A percentile compares a stretch with the other conserved stretches of the same genome.
These are phyloP conservation scores for Yarrowia keelungensis DNA, from an alignment of 805 yeast species.

Conservation along the genomic window DNA sequence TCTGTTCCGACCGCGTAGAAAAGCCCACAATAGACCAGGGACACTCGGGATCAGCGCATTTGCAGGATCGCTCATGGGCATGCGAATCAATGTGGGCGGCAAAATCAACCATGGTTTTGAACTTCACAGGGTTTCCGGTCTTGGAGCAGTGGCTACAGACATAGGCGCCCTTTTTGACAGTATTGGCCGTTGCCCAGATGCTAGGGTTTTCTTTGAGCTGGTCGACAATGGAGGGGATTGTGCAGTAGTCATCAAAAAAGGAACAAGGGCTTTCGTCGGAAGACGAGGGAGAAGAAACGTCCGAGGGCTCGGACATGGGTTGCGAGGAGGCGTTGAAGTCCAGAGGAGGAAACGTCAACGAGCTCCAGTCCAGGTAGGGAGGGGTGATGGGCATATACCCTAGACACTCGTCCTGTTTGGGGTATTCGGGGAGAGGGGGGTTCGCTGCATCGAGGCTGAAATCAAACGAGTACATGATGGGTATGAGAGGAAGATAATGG, in stretches of 20 bases:
- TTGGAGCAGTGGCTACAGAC: slow-evolving; percentile 29
- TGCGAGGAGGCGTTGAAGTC: neutral
- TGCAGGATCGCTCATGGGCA: slow-evolving; percentile 21
- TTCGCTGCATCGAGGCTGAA: neutral
- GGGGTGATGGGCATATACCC: slow-evolving; percentile 16
- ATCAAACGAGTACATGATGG: slow-evolving; percentile 13
- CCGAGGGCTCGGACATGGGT: neutral
- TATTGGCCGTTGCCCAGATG: slow-evolving; percentile 18
- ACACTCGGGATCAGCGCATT: slow-evolving; percentile 5
- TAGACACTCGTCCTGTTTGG: slow-evolving; percentile 20
- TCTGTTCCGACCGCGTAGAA: slow-evolving; percentile 8
- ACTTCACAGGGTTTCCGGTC: slow-evolving; percentile 4
- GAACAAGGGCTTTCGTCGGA: neutral
- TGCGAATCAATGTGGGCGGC: slow-evolving; percentile 19
- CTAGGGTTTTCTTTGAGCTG: slow-evolving; percentile 15
- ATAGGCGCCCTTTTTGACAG: slow-evolving; percentile 20
- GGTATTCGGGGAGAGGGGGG: slow-evolving; percentile 13
- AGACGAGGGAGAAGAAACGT: neutral
- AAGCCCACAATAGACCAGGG: slow-evolving; percentile 36
- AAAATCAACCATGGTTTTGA: slow-evolving; percentile 28
- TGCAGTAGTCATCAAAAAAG: slow-evolving; percentile 10
- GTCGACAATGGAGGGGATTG: slow-evolving; percentile 4
- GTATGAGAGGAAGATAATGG: neutral
- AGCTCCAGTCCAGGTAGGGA: slow-evolving; percentile 25
- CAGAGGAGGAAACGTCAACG: neutral